A percentile compares a stretch with the other conserved stretches of the same genome.
These are phyloP conservation scores for Pichia sp. DNA, from an alignment of 1,139 yeast species.

Conservation along the genomic window DNA sequence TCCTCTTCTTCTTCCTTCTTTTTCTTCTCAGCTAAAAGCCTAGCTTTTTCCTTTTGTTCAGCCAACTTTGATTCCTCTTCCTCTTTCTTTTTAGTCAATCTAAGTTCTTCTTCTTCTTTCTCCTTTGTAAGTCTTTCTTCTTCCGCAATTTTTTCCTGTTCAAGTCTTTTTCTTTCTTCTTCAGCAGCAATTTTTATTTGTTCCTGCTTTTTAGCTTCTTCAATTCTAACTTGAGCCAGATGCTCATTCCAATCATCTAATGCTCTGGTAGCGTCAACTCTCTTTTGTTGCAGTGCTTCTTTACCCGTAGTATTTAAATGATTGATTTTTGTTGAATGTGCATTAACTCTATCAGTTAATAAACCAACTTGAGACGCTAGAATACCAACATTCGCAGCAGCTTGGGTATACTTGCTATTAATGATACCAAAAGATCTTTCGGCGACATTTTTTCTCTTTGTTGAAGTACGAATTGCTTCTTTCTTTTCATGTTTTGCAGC, in stretches of 20 bases:
- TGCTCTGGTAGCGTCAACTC: slow-evolving; percentile 40
- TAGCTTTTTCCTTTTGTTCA: slow-evolving; percentile 14
- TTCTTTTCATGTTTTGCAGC: slow-evolving; percentile 38
- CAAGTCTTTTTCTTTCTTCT: slow-evolving; percentile 42
- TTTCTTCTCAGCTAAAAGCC: slow-evolving; percentile 12
- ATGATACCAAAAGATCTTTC: slow-evolving; percentile 33
- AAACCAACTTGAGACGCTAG: slow-evolving; percentile 42
- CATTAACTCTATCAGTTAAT: slow-evolving; percentile 39
- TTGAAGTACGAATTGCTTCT: slow-evolving; percentile 34
- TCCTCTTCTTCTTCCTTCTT: slow-evolving; percentile 13
- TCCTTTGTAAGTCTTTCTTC: slow-evolving; percentile 25
- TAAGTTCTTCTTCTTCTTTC: slow-evolving; percentile 21
- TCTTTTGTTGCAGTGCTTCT: slow-evolving; percentile 34
- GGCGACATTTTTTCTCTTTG: slow-evolving; percentile 38
- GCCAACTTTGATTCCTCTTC: slow-evolving; percentile 31
- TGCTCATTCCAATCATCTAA: slow-evolving; percentile 41
- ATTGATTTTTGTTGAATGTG: slow-evolving; percentile 42
- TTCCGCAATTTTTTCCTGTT: slow-evolving; percentile 31
- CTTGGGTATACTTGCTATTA: slow-evolving; percentile 33
- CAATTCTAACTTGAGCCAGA: slow-evolving; percentile 35
- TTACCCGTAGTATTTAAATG: slow-evolving; percentile 36
- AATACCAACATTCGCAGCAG: slow-evolving; percentile 37
- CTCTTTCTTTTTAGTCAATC: slow-evolving; percentile 37
- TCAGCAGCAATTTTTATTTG: slow-evolving; percentile 37
- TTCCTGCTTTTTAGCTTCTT: slow-evolving; percentile 45